Conservation (phyloP, 164 flowering plant species). For the Macadamia tetraphylla region DNA sequence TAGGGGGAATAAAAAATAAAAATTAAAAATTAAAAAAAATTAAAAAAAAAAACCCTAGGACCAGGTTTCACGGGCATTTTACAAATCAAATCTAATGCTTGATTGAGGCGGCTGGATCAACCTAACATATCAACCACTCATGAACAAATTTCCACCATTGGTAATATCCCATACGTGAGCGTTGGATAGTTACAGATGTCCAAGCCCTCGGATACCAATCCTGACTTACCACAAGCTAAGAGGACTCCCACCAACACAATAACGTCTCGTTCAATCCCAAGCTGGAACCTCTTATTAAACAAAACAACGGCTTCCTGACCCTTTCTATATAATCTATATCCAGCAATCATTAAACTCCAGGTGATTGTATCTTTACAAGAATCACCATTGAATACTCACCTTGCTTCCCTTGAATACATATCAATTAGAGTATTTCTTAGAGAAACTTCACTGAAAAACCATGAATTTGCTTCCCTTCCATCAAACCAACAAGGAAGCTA, state of each 20-base stretch:
- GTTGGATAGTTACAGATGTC: conserved; percentile 26
- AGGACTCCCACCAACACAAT: conserved; percentile 57
- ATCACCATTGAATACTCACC: conserved; percentile 37
- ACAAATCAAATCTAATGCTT: conserved; percentile 51
- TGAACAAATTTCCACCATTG: conserved; percentile 58
- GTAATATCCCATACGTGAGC: conserved; percentile 29
- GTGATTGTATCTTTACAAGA: conserved; percentile 49
- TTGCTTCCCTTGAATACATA: conserved; percentile 66
- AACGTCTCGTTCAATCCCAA: conserved; percentile 45
- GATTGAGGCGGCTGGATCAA: conserved; percentile 50
- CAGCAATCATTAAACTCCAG: conserved; percentile 68
- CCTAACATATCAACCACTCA: conserved; percentile 72
- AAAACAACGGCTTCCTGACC: conserved; percentile 49
- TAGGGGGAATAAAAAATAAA: too few species aligned
- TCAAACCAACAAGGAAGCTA: conserved; percentile 32
- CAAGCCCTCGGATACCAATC: conserved; percentile 51
- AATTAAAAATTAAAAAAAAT: too few species aligned
- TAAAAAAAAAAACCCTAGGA: conserved; percentile 63
- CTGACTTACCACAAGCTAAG: conserved; percentile 62
- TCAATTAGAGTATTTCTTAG: conserved; percentile 61
- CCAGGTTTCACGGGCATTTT: conserved; percentile 57
- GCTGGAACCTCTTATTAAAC: conserved; percentile 41
- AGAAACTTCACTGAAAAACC: conserved; percentile 43
- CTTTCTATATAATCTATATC: conserved; percentile 58
- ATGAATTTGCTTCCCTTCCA: conserved; percentile 56